phyloP scores from a whole-genome alignment of 2,329 filamentous ascomycete species.

The Curvularia lunata region DNA sequence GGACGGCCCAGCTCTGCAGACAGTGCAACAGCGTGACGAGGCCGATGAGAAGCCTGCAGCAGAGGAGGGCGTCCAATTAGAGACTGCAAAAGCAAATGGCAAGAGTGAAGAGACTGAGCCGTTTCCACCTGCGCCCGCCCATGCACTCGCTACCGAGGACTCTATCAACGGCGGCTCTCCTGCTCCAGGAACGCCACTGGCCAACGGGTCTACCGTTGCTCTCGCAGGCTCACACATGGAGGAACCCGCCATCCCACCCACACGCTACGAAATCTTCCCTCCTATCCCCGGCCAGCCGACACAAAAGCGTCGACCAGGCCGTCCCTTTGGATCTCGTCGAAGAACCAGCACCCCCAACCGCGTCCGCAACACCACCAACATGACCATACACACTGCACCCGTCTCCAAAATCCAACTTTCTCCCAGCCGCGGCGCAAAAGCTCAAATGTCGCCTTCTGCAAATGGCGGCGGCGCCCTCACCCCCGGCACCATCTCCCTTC shows the following conservation, averaged over 20 bases:
- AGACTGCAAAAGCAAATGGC: conserved; percentile 35
- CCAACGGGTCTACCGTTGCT: conserved; percentile 39
- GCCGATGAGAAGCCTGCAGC: conserved; percentile 56
- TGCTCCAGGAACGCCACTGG: conserved; percentile 40
- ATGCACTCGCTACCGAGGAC: conserved; percentile 35
- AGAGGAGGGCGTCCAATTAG: conserved; percentile 54
- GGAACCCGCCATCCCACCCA: conserved; percentile 65
- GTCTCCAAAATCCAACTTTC: conserved; percentile 42
- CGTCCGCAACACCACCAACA: conserved; percentile 24
- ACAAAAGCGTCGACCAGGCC: conserved; percentile 44
- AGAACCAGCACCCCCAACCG: conserved; percentile 46
- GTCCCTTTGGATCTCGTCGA: conserved; percentile 49
- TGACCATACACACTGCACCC: conserved; percentile 41
- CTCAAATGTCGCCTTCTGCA: conserved; percentile 32
- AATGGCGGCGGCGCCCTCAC: conserved; percentile 39
- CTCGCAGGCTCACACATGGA: conserved; percentile 39
- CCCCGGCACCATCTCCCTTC: conserved; percentile 36
- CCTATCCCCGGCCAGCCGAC: conserved; percentile 61
- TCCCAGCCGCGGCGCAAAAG: conserved; percentile 38
- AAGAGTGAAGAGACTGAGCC: conserved; percentile 22
- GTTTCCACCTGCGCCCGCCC: conserved; percentile 31
- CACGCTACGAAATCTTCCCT: conserved; percentile 80
- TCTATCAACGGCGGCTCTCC: conserved; percentile 42
- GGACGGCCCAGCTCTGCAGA: conserved; percentile 78
- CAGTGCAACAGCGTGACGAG: conserved; percentile 86